Base-by-base conservation (phyloP, 2,329 filamentous ascomycete species). In the Colletotrichum ledebouriae region DNA sequence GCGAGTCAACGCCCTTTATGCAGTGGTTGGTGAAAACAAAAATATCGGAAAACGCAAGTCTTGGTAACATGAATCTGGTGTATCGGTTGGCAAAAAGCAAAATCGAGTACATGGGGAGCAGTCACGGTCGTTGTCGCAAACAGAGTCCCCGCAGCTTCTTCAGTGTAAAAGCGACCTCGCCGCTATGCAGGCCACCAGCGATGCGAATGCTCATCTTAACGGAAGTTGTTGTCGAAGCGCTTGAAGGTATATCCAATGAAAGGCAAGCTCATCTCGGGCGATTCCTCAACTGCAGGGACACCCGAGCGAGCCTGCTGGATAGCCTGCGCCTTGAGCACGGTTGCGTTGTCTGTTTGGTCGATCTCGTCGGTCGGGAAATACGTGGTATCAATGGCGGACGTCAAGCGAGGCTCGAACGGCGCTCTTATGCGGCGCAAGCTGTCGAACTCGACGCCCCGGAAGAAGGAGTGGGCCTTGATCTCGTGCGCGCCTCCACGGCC, bases 311-410 rank as follows among this genome's bases (percentile, higher is more conserved):
- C 89, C 75, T 90, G 86, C 69, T 91, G 90, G 71, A 91, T 87
- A 57, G 93, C 93, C 80, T 97, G 93, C 20, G 93, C 93, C 78
- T 94, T 92, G 75, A 97, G 87, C 72, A 93, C 87, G 25, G 94
- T 96, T 63, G 92, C 94, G 72, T 94, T 97, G 79, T 98, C 94
- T 63, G 94, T 95, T 84, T 98, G 95, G 75, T 97, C 94, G 77
- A 99, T 98, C 81, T 99, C 96, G 77, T 99, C 96, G 59, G 94
- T 98, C 10, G 96, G 96, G 89, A 99, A 99, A 85, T 99, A 98
- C 53, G 94, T 95, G 20, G 96, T 97, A 78, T 99, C 96, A 75
- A 97, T 92, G 79, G 96, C 96, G 71, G 94, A 97, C 69, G 92
- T 92, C 72, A 99, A 85, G 76, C 94, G 94, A 3, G 96, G 96